These are phyloP conservation scores for Monosporascus sp. DNA, from an alignment of 2,329 filamentous ascomycete species.

Conservation along the genomic window DNA sequence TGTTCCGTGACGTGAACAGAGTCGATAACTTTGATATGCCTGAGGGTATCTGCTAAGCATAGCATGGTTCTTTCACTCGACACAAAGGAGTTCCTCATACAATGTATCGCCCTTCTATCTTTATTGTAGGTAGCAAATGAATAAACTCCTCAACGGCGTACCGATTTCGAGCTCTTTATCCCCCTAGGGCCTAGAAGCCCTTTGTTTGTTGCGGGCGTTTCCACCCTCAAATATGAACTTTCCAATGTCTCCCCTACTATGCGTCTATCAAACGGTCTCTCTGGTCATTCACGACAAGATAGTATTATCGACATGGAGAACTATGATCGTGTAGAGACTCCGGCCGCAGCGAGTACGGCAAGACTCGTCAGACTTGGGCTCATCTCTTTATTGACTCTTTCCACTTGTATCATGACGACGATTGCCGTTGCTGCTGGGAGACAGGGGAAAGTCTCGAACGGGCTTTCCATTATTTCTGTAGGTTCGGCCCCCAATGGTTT, in stretches of 20 bases:
- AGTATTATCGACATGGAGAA: background rate
- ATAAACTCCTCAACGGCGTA: too few species aligned
- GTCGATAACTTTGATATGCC: constrained; percentile 1
- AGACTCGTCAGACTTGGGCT: background rate
- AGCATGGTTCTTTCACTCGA: background rate
- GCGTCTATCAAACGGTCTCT: too few species aligned
- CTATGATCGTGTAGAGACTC: background rate
- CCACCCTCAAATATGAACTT: too few species aligned
- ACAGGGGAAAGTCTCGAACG: background rate
- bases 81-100: too few species aligned
- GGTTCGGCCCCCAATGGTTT: background rate
- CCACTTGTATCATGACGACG: background rate
- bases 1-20: constrained; percentile 5
- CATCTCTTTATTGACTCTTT: background rate
- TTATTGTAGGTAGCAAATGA: too few species aligned
- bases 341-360: background rate
- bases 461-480: background rate
- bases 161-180: too few species aligned
- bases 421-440: background rate
- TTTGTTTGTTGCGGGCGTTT: background rate
- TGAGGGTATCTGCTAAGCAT: background rate
- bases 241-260: too few species aligned
- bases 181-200: too few species aligned
- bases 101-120: too few species aligned
- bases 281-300: background rate